These are phyloP conservation scores for Pseudevernia furfuracea DNA, from an alignment of 495 filamentous ascomycete genomes.

Conservation along the genomic window DNA sequence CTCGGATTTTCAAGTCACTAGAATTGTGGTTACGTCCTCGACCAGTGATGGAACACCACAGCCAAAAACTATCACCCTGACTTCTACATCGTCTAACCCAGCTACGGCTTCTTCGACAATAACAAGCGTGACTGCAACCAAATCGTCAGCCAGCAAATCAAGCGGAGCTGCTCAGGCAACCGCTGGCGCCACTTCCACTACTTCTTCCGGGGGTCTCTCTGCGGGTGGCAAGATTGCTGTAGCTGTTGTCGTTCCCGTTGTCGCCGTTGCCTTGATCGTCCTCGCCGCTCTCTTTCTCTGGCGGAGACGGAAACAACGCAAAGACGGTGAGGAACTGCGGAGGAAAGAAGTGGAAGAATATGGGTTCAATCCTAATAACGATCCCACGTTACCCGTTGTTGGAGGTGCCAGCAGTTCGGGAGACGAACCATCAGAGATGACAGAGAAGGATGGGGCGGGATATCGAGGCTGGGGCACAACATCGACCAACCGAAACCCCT, in stretches of 20 bases:
- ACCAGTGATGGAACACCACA: constrained; percentile 16
- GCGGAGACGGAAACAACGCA: constrained; percentile 76
- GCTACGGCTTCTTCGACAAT: constrained; percentile 5
- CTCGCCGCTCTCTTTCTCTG: constrained; percentile 72
- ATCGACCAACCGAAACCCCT: constrained; percentile 72
- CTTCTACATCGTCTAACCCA: constrained; percentile 27
- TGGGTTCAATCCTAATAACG: constrained; percentile 89
- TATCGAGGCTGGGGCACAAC: constrained; percentile 97
- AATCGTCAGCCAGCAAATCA: constrained; percentile 22
- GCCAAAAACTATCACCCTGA: constrained; percentile 16
- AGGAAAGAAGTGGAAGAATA: constrained; percentile 96
- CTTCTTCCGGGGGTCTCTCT: constrained; percentile 45
- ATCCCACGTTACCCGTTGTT: constrained; percentile 71
- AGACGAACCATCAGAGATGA: constrained; percentile 55
- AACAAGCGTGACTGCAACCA: constrained; percentile 21
- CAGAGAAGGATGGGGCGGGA: constrained; percentile 59
- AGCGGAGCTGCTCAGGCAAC: constrained; percentile 20
- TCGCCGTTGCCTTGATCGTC: constrained; percentile 75
- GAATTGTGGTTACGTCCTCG: constrained; percentile 25
- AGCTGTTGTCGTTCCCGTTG: constrained; percentile 89
- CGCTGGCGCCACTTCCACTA: constrained; percentile 18
- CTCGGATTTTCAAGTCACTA: constrained; percentile 27
- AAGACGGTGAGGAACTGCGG: constrained; percentile 75
- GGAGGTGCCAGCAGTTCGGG: constrained; percentile 42
- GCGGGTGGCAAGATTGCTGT: constrained; percentile 71